Evolutionary conservation across 73 alveolate species (phyloP), one percentile per base, ranked within the genome.

Genomic region (Tetrahymena borealis): DNA sequence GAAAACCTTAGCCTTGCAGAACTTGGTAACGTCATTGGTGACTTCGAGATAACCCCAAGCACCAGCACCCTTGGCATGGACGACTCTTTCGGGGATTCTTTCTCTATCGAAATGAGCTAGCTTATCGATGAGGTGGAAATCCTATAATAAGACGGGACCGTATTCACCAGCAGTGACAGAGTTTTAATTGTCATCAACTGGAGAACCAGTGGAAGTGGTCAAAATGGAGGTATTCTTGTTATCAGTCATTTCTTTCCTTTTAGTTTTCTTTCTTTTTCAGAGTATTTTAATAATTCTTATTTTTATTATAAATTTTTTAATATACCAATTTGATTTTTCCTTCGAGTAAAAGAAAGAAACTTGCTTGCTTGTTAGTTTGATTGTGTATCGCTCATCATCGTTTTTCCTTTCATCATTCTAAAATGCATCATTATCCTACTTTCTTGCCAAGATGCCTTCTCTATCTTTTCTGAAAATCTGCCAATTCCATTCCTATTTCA

Each of bases 11-110:
- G 99, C 99, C 91, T 96, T 96, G 95, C 96, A 40, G 90, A 94
- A 97, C 95, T 97, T 96, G 40, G 99, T 96, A 91, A 97, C 97
- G 94, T 97, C 99, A 79, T 96, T 94, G 78, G 98, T 96, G 31
- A 97, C 99, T 90, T 96, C 99, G 94, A 97, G 96, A 93, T 97
- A 96, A 38, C 99, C 99, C 90, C 97, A 98, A 39, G 99, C 99
- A 39, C 95, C 99, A 31, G 99, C 99, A 79, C 99, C 99, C 91
- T 96, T 96, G 78, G 99, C 99, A 91, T 97, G 99, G 95, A 97
- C 99, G 42, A 97, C 99, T 93, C 99, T 93, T 92, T 97, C 99
- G 18, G 99, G 99, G 91, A 97, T 97, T 94, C 99, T 96, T 94
- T 97, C 99, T 91, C 99, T 94, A 91, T 97, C 99, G 93, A 97